A percentile compares a stretch with the other conserved stretches of the same genome.
Evolutionary conservation across 176 grass and related monocot species (phyloP).

Genomic region (Eremochloa ophiuroides): DNA sequence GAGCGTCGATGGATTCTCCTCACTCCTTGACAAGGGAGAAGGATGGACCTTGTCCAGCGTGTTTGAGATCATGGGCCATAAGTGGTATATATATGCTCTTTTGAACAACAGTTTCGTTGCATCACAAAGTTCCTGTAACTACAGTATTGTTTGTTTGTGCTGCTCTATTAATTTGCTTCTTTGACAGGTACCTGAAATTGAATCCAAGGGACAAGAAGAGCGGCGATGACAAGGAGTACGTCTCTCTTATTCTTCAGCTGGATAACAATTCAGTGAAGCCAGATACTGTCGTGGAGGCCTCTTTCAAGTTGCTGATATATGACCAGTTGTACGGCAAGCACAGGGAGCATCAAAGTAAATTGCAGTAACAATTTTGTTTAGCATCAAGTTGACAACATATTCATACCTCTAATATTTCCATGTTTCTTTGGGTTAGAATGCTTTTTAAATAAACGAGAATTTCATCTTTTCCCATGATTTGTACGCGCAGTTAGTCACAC

Average conservation of each 20-base stretch:
- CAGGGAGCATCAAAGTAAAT: conserved; percentile 6
- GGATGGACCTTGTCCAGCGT: conserved; percentile 12
- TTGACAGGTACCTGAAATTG: conserved; percentile 20
- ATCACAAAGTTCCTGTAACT: neutral
- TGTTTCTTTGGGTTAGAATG: neutral
- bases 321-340: conserved; percentile 28
- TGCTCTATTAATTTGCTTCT: neutral
- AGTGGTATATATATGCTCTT: neutral
- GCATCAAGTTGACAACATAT: neutral
- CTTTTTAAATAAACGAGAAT: neutral
- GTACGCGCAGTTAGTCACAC: conserved; percentile 20
- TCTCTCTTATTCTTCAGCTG: conserved; percentile 18
- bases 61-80: conserved; percentile 22
- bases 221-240: neutral
- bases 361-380: neutral
- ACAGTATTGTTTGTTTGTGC: neutral
- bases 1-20: conserved; percentile 35
- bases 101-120: neutral
- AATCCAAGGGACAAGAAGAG: conserved; percentile 27
- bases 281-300: neutral
- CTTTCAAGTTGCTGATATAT: conserved; percentile 20
- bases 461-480: neutral
- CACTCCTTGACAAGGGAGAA: conserved; percentile 14
- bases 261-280: neutral
- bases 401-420: neutral